Evolutionary conservation across 2,329 filamentous ascomycete species (phyloP), one percentile per base, ranked within the genome.

Genomic region (Talaromyces atroroseus): DNA sequence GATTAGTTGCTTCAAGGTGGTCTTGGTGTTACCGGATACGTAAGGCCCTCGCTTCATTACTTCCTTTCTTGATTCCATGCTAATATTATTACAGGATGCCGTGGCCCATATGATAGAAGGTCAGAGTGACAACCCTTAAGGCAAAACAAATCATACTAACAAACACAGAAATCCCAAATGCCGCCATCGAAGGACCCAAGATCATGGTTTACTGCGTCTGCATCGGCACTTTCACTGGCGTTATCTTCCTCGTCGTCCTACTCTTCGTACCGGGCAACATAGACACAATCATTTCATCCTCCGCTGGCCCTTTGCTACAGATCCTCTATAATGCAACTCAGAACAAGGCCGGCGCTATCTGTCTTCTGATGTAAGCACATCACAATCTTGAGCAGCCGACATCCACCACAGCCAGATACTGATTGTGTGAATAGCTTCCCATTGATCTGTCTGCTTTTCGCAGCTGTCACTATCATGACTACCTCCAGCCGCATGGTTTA

Each of bases 401-500:
- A 2, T 11, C 26, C 7, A 8, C 24, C 8, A 26, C 24, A 18
- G 16, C 5, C 3, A 3, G 11, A 38, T 38, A 38, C 26, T 53
- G 16, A 53, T 12, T 7, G n/a, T 12, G n/a, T n/a, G n/a, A 14
- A 14, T 21, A 58, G 64, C 40, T 86, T 87, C 54, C 84, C 84
- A 0, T 70, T 87, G 1, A 64, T 85, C 2, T 87, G 85, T 63
- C 76, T 86, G 50, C 71, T 86, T 2, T 87, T 88, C 64, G 83
- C 84, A 1, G 80, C 80, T 2, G 84, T 79, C 3, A 79, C 78
- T 3, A 82, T 87, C 63, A 83, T 87, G 82, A 86, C 84, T 0
- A 87, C 85, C 0, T 82, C 79, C 34, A 82, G 78, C 34, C 79
- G 85, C 7, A 87, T 87, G 80, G 82, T 82, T 8, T 88, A 84